Evolutionary conservation across 2,329 filamentous ascomycete genomes (phyloP), one percentile per base, ranked within the genome.

Genomic region (Ophiostoma montium): DNA sequence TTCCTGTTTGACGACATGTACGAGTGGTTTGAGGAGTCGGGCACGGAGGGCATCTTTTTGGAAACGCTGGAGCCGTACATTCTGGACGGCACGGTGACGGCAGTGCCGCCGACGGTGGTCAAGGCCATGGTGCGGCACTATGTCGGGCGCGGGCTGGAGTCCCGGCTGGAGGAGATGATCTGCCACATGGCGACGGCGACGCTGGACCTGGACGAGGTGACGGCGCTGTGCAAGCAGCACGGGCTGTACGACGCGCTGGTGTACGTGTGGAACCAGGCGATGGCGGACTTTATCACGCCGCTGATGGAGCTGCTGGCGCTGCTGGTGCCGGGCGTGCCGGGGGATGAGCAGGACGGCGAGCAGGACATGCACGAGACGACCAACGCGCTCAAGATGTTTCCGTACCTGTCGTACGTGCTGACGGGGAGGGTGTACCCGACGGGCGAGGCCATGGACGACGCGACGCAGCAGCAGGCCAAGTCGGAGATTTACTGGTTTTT

Each of bases 241-340:
- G 79, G 84, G 55, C 74, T 98, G 4, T 98, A 95, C 60, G 94
- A 98, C 64, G 94, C 92, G 2, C 76, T 95, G 50, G 88, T 94
- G 39, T 95, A 96, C 62, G 85, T 98, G 49, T 98, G 92, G 92
- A 96, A 94, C 53, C 83, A 86, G 63, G 88, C 87, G 3, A 70
- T 98, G 27, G 70, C 72, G 53, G 94, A 98, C 63, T 95, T 94
- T 59, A 81, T 95, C 53, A 94, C 89, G 2, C 90, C 92, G 1
- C 70, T 96, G 50, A 82, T 87, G 56, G 88, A 95, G 53, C 74
- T 98, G 2, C 69, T 94, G 45, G 69, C 76, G 13, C 70, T 95
- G n/a, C 62, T 84, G 31, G 67, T 75, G 56, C 77, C 70, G 27
- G 63, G 76, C n/a, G 73, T 75, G 64, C 72, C 72, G 53, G 70